Base-by-base conservation (phyloP, 225 moss, liverwort and hornwort genomes). In the Polytrichum commune region DNA sequence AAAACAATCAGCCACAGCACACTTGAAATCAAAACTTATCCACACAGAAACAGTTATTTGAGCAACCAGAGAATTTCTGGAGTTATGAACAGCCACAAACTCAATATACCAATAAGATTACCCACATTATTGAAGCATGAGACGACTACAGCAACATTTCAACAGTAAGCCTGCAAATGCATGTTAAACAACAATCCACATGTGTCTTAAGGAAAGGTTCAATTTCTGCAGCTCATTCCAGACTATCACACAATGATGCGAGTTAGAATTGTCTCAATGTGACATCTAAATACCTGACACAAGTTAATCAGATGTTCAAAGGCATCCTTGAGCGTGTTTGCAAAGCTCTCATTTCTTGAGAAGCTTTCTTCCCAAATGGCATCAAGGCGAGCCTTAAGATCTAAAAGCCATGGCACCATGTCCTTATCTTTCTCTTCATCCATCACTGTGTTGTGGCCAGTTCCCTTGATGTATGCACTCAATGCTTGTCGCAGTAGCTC, bases 341-440 rank as follows among this genome's bases (percentile, higher is more conserved):
- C 88, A 77, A 98, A 98, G 18, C 86, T 89, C 67, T 98, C 98
- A 72, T 93, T 98, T 65, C 85, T 91, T 10, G 88, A 93, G 57
- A 98, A 98, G 64, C 98, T 95, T 76, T 89, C 93, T 76, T 98
- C 98, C 98, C 93, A 98, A 54, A 98, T 95, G 30, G 87, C 79
- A 72, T 95, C 93, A 72, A 98, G 88, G 53, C 98, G 92, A 5
- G 95, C 93, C 82, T 98, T 98, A 78, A 95, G 78, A 77, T 98
- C 98, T 54, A 98, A 82, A 57, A 98, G 95, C 78, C 87, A 93
- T 24, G 87, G 61, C 24, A 98, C 98, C 98, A 98, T 95, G 53
- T 98, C 98, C 75, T 98, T 98, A 53, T 98, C 98, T 74, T 98
- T 98, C 76, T 98, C 95, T 84, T 98, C 98, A 73, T 98, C 98